Conservation (phyloP, 306 rosid genomes). For the Begonia masoniana region DNA sequence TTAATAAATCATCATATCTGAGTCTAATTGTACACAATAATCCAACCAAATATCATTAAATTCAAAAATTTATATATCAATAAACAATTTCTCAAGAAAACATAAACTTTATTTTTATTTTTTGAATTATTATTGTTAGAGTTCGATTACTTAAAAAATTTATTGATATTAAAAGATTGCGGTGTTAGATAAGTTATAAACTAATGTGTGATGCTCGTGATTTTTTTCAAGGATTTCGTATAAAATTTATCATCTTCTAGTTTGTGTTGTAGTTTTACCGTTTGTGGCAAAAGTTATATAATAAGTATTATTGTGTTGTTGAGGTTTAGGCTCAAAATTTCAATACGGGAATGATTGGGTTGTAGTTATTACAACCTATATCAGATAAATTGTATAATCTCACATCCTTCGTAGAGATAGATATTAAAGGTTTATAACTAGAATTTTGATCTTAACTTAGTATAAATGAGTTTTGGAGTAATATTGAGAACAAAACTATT, state of each 20-base stretch:
- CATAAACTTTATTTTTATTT: too few species aligned
- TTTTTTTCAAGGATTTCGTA: background rate
- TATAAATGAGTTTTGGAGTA: background rate
- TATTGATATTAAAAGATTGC: background rate
- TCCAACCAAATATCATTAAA: too few species aligned
- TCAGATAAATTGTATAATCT: constrained; percentile 2
- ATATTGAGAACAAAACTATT: too few species aligned
- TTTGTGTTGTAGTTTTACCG: background rate
- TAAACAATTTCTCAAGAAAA: too few species aligned
- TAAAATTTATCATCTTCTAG: constrained; percentile 4
- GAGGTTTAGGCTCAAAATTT: too few species aligned
- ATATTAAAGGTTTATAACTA: background rate
- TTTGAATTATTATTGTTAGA: too few species aligned
- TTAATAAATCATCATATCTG: too few species aligned
- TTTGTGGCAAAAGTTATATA: constrained; percentile 1
- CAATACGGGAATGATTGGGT: constrained; percentile 15
- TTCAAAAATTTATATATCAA: too few species aligned
- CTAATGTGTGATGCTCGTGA: background rate
- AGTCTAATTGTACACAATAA: too few species aligned
- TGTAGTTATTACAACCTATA: constrained; percentile 13
- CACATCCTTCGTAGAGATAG: too few species aligned
- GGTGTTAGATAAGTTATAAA: background rate
- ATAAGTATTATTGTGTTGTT: too few species aligned
- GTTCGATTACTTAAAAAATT: too few species aligned
- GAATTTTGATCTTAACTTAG: background rate